Percentiles rank a stretch among this genome's conserved stretches.
These are phyloP conservation scores for Effrenium voratum DNA, from an alignment of 73 alveolate species.

Conservation along the genomic window DNA sequence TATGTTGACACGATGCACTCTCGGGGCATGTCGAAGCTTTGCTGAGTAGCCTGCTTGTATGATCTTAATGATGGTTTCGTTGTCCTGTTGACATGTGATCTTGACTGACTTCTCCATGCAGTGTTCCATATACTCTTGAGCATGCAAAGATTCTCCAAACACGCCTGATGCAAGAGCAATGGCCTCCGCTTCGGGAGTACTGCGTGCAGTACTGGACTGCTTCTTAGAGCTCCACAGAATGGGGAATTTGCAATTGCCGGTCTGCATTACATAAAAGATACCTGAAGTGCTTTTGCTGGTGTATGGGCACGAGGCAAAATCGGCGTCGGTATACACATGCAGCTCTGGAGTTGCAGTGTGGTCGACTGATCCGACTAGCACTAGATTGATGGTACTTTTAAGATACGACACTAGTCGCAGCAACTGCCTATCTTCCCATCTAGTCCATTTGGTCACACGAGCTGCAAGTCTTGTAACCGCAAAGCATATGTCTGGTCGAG, in stretches of 20 bases:
- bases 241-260: neutral
- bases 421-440: conserved; percentile 27
- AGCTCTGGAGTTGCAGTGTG: neutral
- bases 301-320: conserved; percentile 17
- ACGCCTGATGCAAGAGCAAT: neutral
- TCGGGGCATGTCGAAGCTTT: neutral
- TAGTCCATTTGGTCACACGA: neutral
- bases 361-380: neutral
- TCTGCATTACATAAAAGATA: neutral
- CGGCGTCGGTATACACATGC: neutral
- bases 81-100: neutral
- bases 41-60: neutral
- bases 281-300: neutral
- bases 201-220: neutral
- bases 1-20: neutral
- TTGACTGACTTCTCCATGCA: neutral
- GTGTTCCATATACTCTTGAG: neutral
- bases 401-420: neutral
- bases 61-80: neutral
- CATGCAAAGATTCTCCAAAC: neutral
- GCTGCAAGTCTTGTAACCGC: neutral
- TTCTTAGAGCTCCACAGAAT: neutral
- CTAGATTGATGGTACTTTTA: neutral
- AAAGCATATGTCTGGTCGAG: neutral
- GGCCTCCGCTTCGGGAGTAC: conserved; percentile 7